Base-by-base conservation (phyloP, 441 rosid genomes). In the Erodium texanum region DNA sequence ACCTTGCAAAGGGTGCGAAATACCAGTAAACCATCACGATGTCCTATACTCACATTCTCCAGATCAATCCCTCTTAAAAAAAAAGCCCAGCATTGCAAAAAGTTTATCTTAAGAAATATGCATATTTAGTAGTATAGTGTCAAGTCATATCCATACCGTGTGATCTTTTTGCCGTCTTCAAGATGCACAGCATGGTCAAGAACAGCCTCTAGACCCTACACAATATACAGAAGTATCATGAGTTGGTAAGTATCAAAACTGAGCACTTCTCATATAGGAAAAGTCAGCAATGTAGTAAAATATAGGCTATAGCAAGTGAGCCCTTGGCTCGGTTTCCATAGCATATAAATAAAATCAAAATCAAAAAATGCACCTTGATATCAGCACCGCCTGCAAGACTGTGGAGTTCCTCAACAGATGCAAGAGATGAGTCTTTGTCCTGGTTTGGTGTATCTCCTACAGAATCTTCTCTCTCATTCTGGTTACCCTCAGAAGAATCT, bases 1-100 rank as follows among this genome's bases (percentile, higher is more conserved):
- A 95, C 99, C 98, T 95, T 90, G 91, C 99, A 95, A 75, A 95
- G 96, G 66, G 99, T 95, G 72, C 96, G 96, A 79, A 95, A 92
- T 41, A 95, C 93, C 75, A 95, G 77, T 66, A 95, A 85, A 73
- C 97, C 98, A 87, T 95, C 98, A 50, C 92, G 90, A 62, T 90
- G 86, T 81, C 92, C 98, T 73, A 88, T 86, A 80, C 91, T 85
- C 98, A 95, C 86, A 87, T 89, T 89, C 80, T 90, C 98, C 41
- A 95, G 85, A 79, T 92, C 96, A 66, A 90, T 92, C 73, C 99
- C 99, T 70, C 99, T 92, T 64, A 48, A 62, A 68, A 14, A 48
- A 32, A 68, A 14, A 48, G 6, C 4, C 54, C 62, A 72, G 54
- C 16, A 48, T 48, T 34, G 66, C 56, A 70, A 65, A 29, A 66